Percentiles rank a stretch among this genome's conserved stretches.
Evolutionary conservation across 2,329 filamentous ascomycete species (phyloP).

Genomic region (Cercospora nicotianae): DNA sequence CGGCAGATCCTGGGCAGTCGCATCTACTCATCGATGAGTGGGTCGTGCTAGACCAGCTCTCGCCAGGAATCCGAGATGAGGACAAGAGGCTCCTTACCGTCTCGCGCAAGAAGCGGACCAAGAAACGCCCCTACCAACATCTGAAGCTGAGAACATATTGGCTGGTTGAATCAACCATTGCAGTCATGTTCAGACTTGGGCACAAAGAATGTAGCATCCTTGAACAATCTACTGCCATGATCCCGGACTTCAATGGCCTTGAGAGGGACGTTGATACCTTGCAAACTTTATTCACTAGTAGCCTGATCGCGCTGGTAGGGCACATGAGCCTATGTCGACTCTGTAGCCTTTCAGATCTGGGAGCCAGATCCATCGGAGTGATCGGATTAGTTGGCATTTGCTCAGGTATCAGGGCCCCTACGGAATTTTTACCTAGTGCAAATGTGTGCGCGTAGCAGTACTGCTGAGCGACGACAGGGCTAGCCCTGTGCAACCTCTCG

Average conservation of each 20-base stretch:
- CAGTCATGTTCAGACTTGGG: background rate
- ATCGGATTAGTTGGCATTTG: background rate
- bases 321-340: background rate
- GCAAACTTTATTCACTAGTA: background rate
- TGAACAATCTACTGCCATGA: background rate
- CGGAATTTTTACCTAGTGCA: background rate
- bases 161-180: background rate
- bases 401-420: background rate
- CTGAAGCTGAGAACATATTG: background rate
- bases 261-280: background rate
- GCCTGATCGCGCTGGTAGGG: background rate
- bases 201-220: background rate
- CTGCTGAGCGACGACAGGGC: background rate
- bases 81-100: background rate
- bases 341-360: background rate
- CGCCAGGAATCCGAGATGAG: background rate
- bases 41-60: background rate
- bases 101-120: background rate
- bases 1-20: background rate
- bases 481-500: background rate
- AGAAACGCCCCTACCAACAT: background rate
- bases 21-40: background rate
- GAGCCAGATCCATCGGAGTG: background rate
- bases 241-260: background rate
- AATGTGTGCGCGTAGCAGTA: background rate